Percentiles rank a stretch among this genome's conserved stretches.
These are phyloP conservation scores for Pneumocystis oryctolagi DNA, from an alignment of 1,139 yeast genomes.

Conservation along the genomic window DNA sequence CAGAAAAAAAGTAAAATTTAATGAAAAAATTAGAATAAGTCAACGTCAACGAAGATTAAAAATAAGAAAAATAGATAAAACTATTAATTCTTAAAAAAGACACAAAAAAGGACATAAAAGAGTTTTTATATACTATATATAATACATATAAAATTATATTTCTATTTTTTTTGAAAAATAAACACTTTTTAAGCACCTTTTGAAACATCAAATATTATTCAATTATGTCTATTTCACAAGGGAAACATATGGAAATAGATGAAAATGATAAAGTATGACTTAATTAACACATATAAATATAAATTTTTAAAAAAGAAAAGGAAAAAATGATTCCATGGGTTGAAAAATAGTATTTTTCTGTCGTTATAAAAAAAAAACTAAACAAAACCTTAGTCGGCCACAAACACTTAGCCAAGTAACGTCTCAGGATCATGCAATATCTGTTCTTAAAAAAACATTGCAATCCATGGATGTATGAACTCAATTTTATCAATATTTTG, in stretches of 20 bases:
- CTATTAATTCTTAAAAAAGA: neutral
- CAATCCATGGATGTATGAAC: slow-evolving; percentile 46
- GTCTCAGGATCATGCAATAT: slow-evolving; percentile 82
- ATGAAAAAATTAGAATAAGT: neutral
- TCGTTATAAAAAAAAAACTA: neutral
- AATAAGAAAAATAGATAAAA: no score
- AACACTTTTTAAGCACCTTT: neutral
- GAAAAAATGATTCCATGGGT: slow-evolving; percentile 45
- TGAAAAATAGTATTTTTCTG: slow-evolving; percentile 41
- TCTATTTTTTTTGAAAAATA: neutral
- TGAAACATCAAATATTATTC: neutral
- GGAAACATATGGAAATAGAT: neutral
- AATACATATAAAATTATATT: neutral
- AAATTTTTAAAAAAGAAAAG: neutral
- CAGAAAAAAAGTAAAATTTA: no score
- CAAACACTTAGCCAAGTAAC: slow-evolving; percentile 69
- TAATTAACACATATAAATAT: neutral
- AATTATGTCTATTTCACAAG: neutral
- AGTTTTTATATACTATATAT: neutral
- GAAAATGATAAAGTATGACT: neutral
- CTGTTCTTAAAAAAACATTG: slow-evolving; percentile 66
- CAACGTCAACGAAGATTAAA: neutral
- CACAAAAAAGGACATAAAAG: neutral
- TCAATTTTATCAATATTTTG: slow-evolving; percentile 1
- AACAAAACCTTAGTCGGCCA: slow-evolving; percentile 41